Evolutionary conservation across 2,329 filamentous ascomycete species (phyloP).

Genomic region (Botrytis paeoniae): DNA sequence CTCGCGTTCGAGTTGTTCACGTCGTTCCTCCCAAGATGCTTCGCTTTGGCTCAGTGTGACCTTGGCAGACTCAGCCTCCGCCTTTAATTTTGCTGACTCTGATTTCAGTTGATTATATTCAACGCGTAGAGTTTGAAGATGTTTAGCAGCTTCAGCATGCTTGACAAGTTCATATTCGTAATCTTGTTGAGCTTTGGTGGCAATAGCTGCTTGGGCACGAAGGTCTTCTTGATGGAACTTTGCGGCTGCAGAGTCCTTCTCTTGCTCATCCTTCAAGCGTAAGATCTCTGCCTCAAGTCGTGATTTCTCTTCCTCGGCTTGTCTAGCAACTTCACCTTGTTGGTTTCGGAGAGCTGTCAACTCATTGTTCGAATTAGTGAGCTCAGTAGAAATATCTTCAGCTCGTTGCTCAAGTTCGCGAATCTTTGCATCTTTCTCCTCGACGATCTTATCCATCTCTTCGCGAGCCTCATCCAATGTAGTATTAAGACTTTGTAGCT

Average conservation of each 20-base stretch:
- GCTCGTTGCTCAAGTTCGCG: conserved; percentile 78
- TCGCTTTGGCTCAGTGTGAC: conserved; percentile 76
- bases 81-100: conserved; percentile 68
- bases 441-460: conserved; percentile 73
- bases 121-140: conserved; percentile 71
- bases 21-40: conserved; percentile 81
- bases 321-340: conserved; percentile 69
- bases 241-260: conserved; percentile 73
- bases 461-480: conserved; percentile 85
- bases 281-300: conserved; percentile 74
- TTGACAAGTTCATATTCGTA: conserved; percentile 94
- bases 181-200: conserved; percentile 86
- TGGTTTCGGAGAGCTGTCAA: conserved; percentile 76
- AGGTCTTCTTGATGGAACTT: conserved; percentile 88
- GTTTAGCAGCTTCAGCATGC: conserved; percentile 91
- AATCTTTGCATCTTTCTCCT: conserved; percentile 76
- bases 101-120: conserved; percentile 83
- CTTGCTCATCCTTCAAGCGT: conserved; percentile 79
- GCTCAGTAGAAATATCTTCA: conserved; percentile 78
- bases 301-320: conserved; percentile 77
- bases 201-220: conserved; percentile 89
- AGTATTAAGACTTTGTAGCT: conserved; percentile 72
- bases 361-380: conserved; percentile 78
- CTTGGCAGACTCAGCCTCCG: conserved; percentile 83
- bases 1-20: conserved; percentile 78